Conservation (phyloP, 768 basidiomycete species). For the Jaapia argillacea region DNA sequence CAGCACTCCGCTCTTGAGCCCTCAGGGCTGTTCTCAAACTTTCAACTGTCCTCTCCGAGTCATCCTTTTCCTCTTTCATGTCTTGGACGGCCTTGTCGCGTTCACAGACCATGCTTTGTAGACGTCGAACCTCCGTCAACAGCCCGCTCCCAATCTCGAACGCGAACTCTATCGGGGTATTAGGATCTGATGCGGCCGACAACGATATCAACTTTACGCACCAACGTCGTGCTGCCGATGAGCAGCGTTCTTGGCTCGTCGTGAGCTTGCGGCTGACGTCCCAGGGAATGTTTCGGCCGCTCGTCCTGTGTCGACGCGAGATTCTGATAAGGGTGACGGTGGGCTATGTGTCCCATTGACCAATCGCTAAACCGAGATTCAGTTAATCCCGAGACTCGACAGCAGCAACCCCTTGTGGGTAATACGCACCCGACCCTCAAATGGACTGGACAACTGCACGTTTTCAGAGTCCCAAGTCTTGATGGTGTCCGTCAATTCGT, state of each 20-base stretch:
- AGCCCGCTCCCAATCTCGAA: constrained; percentile 95
- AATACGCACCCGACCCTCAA: constrained; percentile 51
- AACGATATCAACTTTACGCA: constrained; percentile 28
- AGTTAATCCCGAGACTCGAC: constrained; percentile 1
- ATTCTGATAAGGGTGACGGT: constrained; percentile 5
- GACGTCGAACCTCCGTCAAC: constrained; percentile 81
- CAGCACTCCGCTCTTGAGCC: constrained; percentile 72
- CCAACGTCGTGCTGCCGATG: constrained; percentile 86
- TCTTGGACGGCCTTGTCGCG: constrained; percentile 89
- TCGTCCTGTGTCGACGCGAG: constrained; percentile 49
- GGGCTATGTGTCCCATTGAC: background rate
- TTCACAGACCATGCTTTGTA: constrained; percentile 86
- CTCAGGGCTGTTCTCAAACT: constrained; percentile 62
- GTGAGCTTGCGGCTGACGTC: constrained; percentile 76
- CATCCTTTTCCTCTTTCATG: constrained; percentile 87
- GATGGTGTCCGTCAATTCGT: constrained; percentile 68
- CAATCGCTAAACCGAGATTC: background rate
- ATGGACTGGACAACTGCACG: constrained; percentile 58
- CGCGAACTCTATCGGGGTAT: constrained; percentile 68
- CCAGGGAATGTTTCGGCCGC: constrained; percentile 43
- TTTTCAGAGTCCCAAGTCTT: constrained; percentile 75
- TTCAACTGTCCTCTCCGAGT: constrained; percentile 73
- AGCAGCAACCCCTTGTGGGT: background rate
- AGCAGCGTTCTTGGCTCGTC: constrained; percentile 85
- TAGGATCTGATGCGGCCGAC: background rate